Evolutionary conservation across 1,284 basidiomycete species (phyloP), one percentile per base, ranked within the genome.

Genomic region (Tilletia caries): DNA sequence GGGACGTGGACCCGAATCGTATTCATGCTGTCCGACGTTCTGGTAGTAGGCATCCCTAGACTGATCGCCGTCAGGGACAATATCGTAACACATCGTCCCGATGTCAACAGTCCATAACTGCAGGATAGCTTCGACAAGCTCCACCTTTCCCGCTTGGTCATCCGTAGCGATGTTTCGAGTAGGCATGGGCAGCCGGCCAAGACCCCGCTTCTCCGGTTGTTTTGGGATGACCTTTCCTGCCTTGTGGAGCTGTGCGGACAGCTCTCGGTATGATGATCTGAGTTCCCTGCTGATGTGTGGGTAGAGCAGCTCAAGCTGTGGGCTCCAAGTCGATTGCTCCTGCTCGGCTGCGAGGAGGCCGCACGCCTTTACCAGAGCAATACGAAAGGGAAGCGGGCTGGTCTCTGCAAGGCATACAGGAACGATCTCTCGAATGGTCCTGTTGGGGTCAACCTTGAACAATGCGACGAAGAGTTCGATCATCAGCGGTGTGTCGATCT

Each of bases 381-480:
- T 73, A 52, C 77, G 77, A 71, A 78, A 79, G 46, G 74, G 68
- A 13, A 73, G 67, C 0, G 79, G 76, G 60, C 73, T 76, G 15
- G 69, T 68, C 2, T 76, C 73, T 27, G 72, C 64, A 70, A 76
- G 71, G 68, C 76, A 81, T 50, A 74, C 41, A 15, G 78, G 78
- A 6, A 79, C 72, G 20, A 80, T 68, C 46, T 77, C 75, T 43
- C 71, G 70, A 23, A 79, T 69, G 25, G 75, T 75, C 50, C 70
- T 73, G 23, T 75, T 67, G 1, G 79, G 78, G 64, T 82, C 80
- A n/a, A 82, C 72, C 18, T 76, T 76, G 71, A 75, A 82, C n/a
- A 79, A 71, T 8, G 79, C 75, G 37, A 75, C 78, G 32, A 82
- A 75, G 27, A 76, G 72, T 32, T 80, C 81, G 67, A 75, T 70